These are phyloP conservation scores for Cyberlindnera euphorbiae DNA, from an alignment of 805 yeast genomes.

Conservation along the genomic window DNA sequence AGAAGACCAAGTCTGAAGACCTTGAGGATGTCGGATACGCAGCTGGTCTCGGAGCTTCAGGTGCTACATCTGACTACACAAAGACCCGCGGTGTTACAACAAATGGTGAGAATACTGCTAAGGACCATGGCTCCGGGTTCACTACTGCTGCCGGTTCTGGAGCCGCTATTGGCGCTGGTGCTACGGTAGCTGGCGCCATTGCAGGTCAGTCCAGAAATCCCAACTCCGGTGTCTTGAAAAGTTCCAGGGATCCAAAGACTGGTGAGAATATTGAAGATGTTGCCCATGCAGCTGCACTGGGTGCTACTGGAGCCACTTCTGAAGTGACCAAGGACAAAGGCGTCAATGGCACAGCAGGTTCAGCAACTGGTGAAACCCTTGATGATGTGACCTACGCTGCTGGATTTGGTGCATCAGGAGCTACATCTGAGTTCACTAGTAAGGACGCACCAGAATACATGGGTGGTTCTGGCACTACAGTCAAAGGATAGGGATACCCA, in stretches of 20 bases:
- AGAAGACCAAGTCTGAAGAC: constrained; percentile 5
- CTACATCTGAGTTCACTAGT: constrained; percentile 3
- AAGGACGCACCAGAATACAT: too few species aligned
- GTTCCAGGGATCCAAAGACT: background rate
- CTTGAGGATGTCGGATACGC: constrained; percentile 16
- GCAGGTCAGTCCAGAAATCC: constrained; percentile 6
- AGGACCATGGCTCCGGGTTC: background rate
- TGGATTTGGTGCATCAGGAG: constrained; percentile 5
- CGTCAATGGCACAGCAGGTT: background rate
- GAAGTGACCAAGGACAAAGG: background rate
- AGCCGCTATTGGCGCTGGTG: too few species aligned
- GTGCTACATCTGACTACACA: constrained; percentile 11
- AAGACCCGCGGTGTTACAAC: constrained; percentile 3
- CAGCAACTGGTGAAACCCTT: constrained; percentile 1
- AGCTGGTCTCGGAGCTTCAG: constrained; percentile 14
- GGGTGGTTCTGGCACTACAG: too few species aligned
- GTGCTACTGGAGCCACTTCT: constrained; percentile 14
- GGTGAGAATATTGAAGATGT: constrained; percentile 9
- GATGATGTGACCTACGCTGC: constrained; percentile 11
- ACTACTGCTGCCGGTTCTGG: constrained; percentile 5
- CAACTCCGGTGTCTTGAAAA: constrained; percentile 2
- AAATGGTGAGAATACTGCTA: background rate
- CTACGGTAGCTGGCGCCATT: constrained; percentile 1
- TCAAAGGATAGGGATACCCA: background rate
- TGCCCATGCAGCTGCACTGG: constrained; percentile 10